Evolutionary conservation across 345 rosid genomes (phyloP).

Genomic region (Dipteronia sinensis): DNA sequence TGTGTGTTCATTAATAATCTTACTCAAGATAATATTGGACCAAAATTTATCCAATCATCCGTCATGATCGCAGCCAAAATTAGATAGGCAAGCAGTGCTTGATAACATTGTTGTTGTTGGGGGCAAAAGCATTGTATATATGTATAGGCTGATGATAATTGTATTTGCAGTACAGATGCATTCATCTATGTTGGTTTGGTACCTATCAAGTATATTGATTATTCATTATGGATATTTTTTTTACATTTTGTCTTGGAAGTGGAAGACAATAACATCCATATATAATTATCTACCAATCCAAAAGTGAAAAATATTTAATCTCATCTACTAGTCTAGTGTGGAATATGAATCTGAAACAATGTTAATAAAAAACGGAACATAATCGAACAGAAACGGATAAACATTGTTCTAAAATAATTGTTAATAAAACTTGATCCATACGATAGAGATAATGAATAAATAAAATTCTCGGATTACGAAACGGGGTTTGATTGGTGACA

Average conservation of each 20-base stretch:
- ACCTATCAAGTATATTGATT: background rate
- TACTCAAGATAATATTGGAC: background rate
- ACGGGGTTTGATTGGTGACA: background rate
- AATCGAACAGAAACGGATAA: too few relatives aligned
- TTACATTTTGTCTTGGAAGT: conserved; percentile 16
- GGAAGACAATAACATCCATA: conserved; percentile 21
- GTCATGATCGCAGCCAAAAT: background rate
- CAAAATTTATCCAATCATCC: conserved; percentile 5
- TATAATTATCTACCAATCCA: background rate
- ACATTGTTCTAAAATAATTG: too few relatives aligned
- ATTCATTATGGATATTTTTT: conserved; percentile 3
- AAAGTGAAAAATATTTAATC: too few relatives aligned
- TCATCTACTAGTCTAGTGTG: background rate
- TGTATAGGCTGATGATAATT: background rate
- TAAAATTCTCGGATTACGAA: too few relatives aligned
- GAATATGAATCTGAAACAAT: background rate
- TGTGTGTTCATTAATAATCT: background rate
- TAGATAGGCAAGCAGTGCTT: conserved; percentile 11
- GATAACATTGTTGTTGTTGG: conserved; percentile 15
- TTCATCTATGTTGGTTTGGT: conserved; percentile 16
- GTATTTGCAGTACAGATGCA: conserved; percentile 5
- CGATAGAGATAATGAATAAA: too few relatives aligned
- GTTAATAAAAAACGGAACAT: background rate
- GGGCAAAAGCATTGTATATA: conserved; percentile 7
- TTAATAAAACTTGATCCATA: too few relatives aligned